These are phyloP conservation scores for Stygiomarasmius scandens DNA, from an alignment of 1,284 basidiomycete species.

Conservation along the genomic window DNA sequence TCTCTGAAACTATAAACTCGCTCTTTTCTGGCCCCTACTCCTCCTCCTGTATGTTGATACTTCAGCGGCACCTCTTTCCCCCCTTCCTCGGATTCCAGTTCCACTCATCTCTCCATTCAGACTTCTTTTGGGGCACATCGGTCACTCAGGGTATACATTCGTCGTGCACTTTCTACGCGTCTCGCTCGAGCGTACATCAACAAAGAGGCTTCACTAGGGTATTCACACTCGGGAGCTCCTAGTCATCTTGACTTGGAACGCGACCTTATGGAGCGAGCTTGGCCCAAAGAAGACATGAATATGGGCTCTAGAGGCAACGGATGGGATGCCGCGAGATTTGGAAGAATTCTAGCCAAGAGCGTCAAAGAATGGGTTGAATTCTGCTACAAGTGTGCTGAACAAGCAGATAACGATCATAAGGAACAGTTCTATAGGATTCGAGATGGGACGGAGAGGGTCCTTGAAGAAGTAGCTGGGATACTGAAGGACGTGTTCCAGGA, in stretches of 20 bases:
- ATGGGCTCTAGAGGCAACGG: slow-evolving; percentile 39
- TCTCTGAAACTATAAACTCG: slow-evolving; percentile 55
- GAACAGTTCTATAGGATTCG: slow-evolving; percentile 21
- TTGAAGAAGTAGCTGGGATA: slow-evolving; percentile 68
- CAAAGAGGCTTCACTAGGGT: slow-evolving; percentile 51
- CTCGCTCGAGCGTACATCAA: slow-evolving; percentile 67
- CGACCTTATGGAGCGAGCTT: slow-evolving; percentile 69
- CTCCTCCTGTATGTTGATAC: slow-evolving; percentile 60
- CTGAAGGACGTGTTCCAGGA: slow-evolving; percentile 74
- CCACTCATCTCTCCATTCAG: slow-evolving; percentile 28
- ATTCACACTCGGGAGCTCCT: slow-evolving; percentile 61
- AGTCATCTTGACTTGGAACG: slow-evolving; percentile 58
- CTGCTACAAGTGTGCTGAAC: slow-evolving; percentile 19
- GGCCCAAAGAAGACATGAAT: slow-evolving; percentile 57
- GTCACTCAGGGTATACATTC: slow-evolving; percentile 64
- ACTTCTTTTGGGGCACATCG: slow-evolving; percentile 68
- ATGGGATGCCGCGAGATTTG: slow-evolving; percentile 67
- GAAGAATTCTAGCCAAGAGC: slow-evolving; percentile 49
- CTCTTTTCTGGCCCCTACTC: slow-evolving; percentile 69
- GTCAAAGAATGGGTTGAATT: slow-evolving; percentile 61
- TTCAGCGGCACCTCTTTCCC: slow-evolving; percentile 52
- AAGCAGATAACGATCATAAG: background rate
- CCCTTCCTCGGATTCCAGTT: slow-evolving; percentile 10
- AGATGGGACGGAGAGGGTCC: slow-evolving; percentile 53
- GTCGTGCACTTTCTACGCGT: slow-evolving; percentile 59